Percentiles rank a stretch among this genome's conserved stretches.
These are phyloP conservation scores for Xylaria sp. DNA, from an alignment of 2,329 filamentous ascomycete genomes.

Conservation along the genomic window DNA sequence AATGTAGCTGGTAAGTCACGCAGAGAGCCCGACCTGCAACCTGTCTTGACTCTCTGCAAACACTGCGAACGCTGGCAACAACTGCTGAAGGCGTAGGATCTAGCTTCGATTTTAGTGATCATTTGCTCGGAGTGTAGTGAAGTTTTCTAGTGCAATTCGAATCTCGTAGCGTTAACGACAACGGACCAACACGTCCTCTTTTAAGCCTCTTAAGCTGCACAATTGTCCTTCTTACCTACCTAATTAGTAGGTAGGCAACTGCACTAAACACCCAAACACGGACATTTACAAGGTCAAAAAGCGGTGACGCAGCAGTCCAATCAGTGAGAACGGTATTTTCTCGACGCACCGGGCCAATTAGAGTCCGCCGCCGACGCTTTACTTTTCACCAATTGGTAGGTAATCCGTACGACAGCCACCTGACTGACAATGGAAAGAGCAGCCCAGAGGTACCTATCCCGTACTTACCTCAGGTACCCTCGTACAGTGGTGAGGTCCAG, in stretches of 20 bases:
- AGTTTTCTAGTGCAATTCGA: background rate
- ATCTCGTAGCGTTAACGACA: background rate
- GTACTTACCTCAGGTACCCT: constrained; percentile 1
- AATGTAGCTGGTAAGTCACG: no score
- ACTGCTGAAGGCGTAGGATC: background rate
- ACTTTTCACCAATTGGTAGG: no score
- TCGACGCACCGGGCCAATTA: constrained; percentile 24
- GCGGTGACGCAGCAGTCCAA: constrained; percentile 28
- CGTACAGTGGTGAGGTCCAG: no score
- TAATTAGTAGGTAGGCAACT: constrained; percentile 6
- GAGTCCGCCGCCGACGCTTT: background rate
- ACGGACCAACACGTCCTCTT: background rate
- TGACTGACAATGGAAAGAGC: background rate
- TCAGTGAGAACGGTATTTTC: constrained; percentile 1
- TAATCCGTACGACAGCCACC: background rate
- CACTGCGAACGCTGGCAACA: no score
- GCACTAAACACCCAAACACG: background rate
- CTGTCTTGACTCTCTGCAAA: no score
- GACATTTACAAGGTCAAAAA: constrained; percentile 20
- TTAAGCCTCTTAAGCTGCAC: background rate
- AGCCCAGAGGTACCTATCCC: background rate
- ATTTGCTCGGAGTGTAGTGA: background rate
- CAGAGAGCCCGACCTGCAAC: no score
- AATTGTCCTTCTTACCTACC: background rate
- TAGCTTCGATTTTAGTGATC: background rate